A percentile compares a stretch with the other conserved stretches of the same genome.
These are phyloP conservation scores for Cladorrhinum sp. DNA, from an alignment of 2,329 filamentous ascomycete species.

Conservation along the genomic window DNA sequence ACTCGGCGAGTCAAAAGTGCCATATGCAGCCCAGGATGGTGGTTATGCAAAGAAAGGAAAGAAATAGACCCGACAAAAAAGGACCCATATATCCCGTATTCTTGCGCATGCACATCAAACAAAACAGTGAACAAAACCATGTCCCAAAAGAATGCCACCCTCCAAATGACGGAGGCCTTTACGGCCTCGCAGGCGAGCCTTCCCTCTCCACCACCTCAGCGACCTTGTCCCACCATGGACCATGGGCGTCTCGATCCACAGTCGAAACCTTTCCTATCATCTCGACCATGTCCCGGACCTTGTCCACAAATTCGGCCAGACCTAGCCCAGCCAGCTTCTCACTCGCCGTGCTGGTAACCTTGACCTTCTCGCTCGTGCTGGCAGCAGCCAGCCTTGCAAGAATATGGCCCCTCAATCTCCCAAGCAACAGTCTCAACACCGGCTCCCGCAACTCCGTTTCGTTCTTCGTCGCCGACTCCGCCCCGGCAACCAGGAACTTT, in stretches of 20 bases:
- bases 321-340: conserved; percentile 69
- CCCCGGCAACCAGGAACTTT: conserved; percentile 52
- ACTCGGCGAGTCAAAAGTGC: not conserved
- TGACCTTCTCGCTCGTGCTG: conserved; percentile 67
- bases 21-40: not conserved
- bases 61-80: not conserved
- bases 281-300: conserved; percentile 67
- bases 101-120: not conserved
- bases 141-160: not conserved
- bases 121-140: not conserved
- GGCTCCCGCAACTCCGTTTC: conserved; percentile 49
- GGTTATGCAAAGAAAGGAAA: not conserved
- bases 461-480: conserved; percentile 41
- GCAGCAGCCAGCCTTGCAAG: conserved; percentile 61
- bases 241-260: conserved; percentile 67
- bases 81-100: not conserved
- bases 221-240: conserved; percentile 67
- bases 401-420: conserved; percentile 64
- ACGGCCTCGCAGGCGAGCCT: conserved; percentile 14
- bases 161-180: not conserved
- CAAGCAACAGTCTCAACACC: conserved; percentile 64
- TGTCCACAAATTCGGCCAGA: conserved; percentile 69
- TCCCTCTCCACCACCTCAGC: conserved; percentile 53
- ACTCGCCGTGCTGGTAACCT: conserved; percentile 63
- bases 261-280: conserved; percentile 61